These are phyloP conservation scores for Aspergillus ibericus DNA, from an alignment of 2,329 filamentous ascomycete genomes.

Conservation along the genomic window DNA sequence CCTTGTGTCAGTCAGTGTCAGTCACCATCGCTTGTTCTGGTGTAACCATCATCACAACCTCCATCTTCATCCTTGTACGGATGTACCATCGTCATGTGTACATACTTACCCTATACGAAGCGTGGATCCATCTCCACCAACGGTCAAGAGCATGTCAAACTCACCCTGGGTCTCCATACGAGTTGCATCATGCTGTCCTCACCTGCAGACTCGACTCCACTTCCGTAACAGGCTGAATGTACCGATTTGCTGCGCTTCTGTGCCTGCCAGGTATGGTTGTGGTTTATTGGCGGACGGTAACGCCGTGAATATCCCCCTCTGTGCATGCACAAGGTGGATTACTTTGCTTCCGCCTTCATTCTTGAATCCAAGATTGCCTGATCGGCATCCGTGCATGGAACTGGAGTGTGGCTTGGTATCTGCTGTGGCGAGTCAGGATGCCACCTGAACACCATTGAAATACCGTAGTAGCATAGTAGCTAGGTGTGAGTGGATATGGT, in stretches of 20 bases:
- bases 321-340: neutral
- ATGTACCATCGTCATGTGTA: too few species aligned
- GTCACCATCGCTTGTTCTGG: too few species aligned
- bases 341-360: neutral
- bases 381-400: neutral
- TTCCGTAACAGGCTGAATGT: too few species aligned
- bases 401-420: neutral
- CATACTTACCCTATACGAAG: neutral
- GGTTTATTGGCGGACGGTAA: neutral
- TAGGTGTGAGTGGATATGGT: neutral
- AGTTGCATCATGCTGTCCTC: neutral
- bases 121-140: neutral
- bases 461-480: too few species aligned
- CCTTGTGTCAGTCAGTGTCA: too few species aligned
- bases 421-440: constrained; percentile 15
- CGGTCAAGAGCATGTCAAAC: neutral
- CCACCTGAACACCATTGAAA: too few species aligned
- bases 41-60: too few species aligned
- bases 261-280: too few species aligned
- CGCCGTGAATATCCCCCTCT: neutral
- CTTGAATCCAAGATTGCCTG: neutral
- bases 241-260: too few species aligned
- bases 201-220: neutral
- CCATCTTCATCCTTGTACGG: too few species aligned
- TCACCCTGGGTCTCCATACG: too few species aligned